Percentiles rank a stretch among this genome's conserved stretches.
phyloP scores from a whole-genome alignment of 306 rosid species.

The Fragaria ananassa region DNA sequence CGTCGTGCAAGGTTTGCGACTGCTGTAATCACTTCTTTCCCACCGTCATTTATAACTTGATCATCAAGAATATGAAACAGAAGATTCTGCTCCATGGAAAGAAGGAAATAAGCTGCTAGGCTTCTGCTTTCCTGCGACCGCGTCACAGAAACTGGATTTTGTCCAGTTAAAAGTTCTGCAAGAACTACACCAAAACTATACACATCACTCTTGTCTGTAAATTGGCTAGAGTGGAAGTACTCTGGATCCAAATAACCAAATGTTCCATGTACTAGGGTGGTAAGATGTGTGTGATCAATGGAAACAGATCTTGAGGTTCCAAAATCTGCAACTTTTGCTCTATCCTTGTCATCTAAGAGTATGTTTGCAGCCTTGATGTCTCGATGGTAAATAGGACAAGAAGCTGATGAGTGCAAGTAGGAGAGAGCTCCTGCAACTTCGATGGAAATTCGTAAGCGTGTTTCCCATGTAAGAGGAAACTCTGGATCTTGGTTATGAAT shows the following conservation, averaged over 20 bases:
- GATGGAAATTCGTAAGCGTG: not conserved
- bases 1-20: not conserved
- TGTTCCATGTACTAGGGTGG: no score
- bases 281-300: no score
- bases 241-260: no score
- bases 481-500: not conserved
- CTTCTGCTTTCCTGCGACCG: not conserved
- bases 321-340: not conserved
- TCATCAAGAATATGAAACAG: not conserved
- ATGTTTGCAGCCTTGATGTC: constrained; percentile 13
- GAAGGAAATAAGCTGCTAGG: not conserved
- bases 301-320: not conserved
- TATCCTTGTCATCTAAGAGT: not conserved
- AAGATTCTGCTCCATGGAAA: not conserved
- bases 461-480: not conserved
- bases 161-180: not conserved
- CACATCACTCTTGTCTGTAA: not conserved
- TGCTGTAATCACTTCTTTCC: not conserved
- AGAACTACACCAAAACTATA: not conserved
- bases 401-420: constrained; percentile 11
- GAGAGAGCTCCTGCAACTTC: not conserved
- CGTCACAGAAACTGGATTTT: not conserved
- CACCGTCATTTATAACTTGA: not conserved
- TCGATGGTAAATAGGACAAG: constrained; percentile 1
- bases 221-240: no score